phyloP scores from a whole-genome alignment of 106 monocot species.

The Dendrobium catenatum region DNA sequence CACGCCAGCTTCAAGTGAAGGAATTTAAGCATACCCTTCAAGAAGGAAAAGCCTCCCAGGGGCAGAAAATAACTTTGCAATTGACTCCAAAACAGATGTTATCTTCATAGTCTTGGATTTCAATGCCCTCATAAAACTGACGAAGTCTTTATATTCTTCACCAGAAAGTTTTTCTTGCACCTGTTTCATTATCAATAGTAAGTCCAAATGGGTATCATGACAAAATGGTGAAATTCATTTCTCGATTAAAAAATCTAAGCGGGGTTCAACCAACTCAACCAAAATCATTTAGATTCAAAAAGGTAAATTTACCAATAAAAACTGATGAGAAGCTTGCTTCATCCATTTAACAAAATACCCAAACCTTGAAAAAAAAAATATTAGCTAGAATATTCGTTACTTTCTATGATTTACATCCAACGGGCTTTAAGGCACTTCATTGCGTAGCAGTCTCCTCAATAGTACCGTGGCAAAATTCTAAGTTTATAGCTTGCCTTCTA shows the following conservation, averaged over 20 bases:
- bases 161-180: constrained; percentile 68
- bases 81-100: constrained; percentile 59
- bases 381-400: background rate
- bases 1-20: background rate
- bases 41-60: constrained; percentile 74
- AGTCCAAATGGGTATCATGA: background rate
- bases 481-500: background rate
- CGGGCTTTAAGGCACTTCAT: background rate
- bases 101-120: constrained; percentile 79
- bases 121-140: constrained; percentile 75
- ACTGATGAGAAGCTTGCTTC: background rate
- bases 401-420: background rate
- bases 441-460: background rate
- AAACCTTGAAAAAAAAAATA: background rate
- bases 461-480: background rate
- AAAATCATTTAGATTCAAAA: background rate
- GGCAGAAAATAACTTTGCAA: constrained; percentile 65
- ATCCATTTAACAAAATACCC: background rate
- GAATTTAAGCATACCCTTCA: constrained; percentile 45
- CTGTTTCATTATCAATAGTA: constrained; percentile 29
- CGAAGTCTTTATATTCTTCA: constrained; percentile 89
- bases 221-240: background rate
- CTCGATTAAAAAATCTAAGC: background rate
- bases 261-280: background rate
- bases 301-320: background rate